A percentile compares a stretch with the other conserved stretches of the same genome.
These are phyloP conservation scores for Gastrolobium bilobum DNA, from an alignment of 306 rosid species.

Conservation along the genomic window DNA sequence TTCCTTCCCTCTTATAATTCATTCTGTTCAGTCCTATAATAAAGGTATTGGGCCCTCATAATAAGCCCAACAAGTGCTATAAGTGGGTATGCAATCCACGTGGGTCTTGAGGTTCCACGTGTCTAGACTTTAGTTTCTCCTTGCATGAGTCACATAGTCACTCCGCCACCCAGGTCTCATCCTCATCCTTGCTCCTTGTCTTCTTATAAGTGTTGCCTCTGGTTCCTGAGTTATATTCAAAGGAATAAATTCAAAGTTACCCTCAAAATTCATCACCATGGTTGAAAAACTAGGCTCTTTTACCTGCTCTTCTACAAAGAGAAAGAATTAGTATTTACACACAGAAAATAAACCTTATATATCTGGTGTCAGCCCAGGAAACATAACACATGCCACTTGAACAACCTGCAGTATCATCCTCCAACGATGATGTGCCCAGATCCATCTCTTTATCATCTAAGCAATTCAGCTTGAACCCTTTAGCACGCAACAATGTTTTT, in stretches of 20 bases:
- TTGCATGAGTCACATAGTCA: too few species aligned
- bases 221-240: too few species aligned
- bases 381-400: constrained; percentile 56
- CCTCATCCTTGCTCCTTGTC: too few species aligned
- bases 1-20: too few species aligned
- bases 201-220: too few species aligned
- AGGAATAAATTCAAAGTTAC: constrained; percentile 77
- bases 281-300: constrained; percentile 80
- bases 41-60: too few species aligned
- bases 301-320: constrained; percentile 61
- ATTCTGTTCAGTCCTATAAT: too few species aligned
- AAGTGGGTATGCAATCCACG: too few species aligned
- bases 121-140: too few species aligned
- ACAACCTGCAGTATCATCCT: constrained; percentile 52
- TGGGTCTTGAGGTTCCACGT: too few species aligned
- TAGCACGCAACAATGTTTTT: constrained; percentile 44
- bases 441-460: constrained; percentile 69
- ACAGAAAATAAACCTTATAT: constrained; percentile 29
- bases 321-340: constrained; percentile 36
- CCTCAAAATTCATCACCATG: constrained; percentile 78
- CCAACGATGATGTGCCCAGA: constrained; percentile 59
- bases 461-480: constrained; percentile 62
- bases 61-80: too few species aligned
- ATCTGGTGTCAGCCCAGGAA: constrained; percentile 13
- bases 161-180: too few species aligned